Base-by-base conservation (phyloP, 2,329 filamentous ascomycete genomes). In the Aspergillus carbonarius region DNA sequence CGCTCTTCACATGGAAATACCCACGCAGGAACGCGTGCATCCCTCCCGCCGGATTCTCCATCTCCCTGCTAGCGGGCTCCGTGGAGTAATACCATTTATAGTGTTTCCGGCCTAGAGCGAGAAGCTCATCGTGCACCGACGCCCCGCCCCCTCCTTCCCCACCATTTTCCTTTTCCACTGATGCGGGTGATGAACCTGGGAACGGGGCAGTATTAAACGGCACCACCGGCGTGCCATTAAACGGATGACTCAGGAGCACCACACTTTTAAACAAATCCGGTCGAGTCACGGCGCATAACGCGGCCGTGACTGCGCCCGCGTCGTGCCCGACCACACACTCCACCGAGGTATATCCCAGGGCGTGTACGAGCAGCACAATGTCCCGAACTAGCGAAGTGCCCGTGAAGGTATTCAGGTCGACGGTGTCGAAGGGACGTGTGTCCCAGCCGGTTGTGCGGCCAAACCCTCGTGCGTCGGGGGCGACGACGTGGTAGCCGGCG, bases 1-100 rank as follows among this genome's bases (percentile, higher is more conserved):
- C 86, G 54, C 83, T 86, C 69, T 90, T 90, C 49, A 90, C 78
- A 66, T 89, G 82, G 62, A 89, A 85, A 67, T 90, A 90, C 3
- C 87, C 86, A 9, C 86, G 80, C 1, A 90, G 75, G 60, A 89
- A 90, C 1, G 72, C 70, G n/a, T 81, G 77, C 12, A 90, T 75
- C 2, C 84, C 83, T 3, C 84, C 80, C 0, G 74, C 66, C 0
- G 70, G 67, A 7, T 62, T 47, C 2, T 63, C 70, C 75, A 78
- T 78, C 23, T 78, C 74, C 1, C 54, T 32, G 59, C 70, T 73
- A n/a, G 75, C 72, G 5, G 66, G 57, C 1, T 63, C 61, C 3
- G 74, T 78, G 15, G 74, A 77, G 57, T 76, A 78, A 63, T 78
- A 89, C 82, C 82, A 87, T 71, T 88, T 88, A 77, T 90, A 90